Percentiles rank a stretch among this genome's conserved stretches.
Evolutionary conservation across 2,329 filamentous ascomycete species (phyloP).

Genomic region (Fusarium verrucosum): DNA sequence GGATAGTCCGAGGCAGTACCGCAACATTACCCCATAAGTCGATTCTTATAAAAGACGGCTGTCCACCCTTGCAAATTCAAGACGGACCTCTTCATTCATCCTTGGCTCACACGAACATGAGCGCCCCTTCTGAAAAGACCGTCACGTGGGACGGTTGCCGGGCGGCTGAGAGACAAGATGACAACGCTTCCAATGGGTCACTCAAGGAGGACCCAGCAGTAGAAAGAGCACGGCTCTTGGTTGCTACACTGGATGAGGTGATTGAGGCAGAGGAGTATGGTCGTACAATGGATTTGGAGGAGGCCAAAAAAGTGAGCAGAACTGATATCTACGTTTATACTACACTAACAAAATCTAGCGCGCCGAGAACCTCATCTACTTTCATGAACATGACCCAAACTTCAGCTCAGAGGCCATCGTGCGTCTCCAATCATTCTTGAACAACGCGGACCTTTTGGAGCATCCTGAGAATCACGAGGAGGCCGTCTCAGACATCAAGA

Average conservation of each 20-base stretch:
- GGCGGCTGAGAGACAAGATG: not conserved
- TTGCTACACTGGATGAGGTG: slow-evolving; percentile 24
- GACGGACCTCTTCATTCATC: too few relatives aligned
- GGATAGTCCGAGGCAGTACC: not conserved
- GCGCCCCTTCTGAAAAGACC: not conserved
- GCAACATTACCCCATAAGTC: not conserved
- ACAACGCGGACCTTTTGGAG: slow-evolving; percentile 44
- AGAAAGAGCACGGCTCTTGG: slow-evolving; percentile 7
- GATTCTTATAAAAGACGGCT: slow-evolving; percentile 1
- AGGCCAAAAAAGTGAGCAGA: slow-evolving; percentile 9
- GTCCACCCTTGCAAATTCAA: too few relatives aligned
- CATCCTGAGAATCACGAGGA: slow-evolving; percentile 52
- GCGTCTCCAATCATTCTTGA: slow-evolving; percentile 23
- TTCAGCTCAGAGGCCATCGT: slow-evolving; percentile 32
- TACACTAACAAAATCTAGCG: slow-evolving; percentile 4
- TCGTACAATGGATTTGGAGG: slow-evolving; percentile 6
- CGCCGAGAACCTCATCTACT: slow-evolving; percentile 28
- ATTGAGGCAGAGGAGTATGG: slow-evolving; percentile 32
- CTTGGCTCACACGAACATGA: slow-evolving; percentile 2
- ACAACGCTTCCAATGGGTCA: not conserved
- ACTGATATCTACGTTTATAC: accelerated
- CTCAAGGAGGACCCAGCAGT: slow-evolving; percentile 6
- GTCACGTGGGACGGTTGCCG: not conserved
- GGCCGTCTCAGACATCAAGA: slow-evolving; percentile 61
- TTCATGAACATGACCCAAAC: slow-evolving; percentile 37